Conservation (phyloP, 1,139 yeast genomes). For the Hyphopichia wangnamkhiaoensis region DNA sequence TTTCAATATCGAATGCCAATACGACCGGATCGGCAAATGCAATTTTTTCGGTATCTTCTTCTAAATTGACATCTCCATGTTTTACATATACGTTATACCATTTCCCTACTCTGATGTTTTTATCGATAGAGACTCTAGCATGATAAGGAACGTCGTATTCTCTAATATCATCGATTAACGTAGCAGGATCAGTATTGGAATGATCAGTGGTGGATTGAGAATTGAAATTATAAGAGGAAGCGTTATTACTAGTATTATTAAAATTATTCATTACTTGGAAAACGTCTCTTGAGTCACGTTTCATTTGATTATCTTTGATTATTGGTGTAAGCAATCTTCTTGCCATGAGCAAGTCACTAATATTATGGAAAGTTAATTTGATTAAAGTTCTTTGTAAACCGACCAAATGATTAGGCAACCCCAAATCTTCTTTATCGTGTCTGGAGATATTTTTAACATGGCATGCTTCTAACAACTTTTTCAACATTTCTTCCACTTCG, state of each 20-base stretch:
- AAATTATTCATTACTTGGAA: constrained; percentile 55
- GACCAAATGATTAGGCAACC: constrained; percentile 79
- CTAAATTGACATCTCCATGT: constrained; percentile 55
- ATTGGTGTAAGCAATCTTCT: constrained; percentile 70
- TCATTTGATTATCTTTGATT: constrained; percentile 64
- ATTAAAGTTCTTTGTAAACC: constrained; percentile 71
- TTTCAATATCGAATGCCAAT: constrained; percentile 95
- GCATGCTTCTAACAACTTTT: constrained; percentile 63
- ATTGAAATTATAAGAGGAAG: constrained; percentile 8
- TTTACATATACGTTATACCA: constrained; percentile 85
- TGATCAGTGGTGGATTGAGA: constrained; percentile 15
- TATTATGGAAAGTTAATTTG: constrained; percentile 72
- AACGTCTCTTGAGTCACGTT: constrained; percentile 67
- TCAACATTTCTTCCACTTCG: constrained; percentile 84
- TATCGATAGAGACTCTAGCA: constrained; percentile 91
- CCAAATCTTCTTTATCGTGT: constrained; percentile 73
- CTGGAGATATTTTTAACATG: constrained; percentile 56
- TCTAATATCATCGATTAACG: constrained; percentile 72
- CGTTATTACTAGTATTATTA: constrained; percentile 24
- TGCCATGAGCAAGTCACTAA: constrained; percentile 72
- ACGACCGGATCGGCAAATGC: constrained; percentile 98
- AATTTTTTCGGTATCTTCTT: constrained; percentile 70
- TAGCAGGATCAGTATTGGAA: constrained; percentile 54
- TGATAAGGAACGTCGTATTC: constrained; percentile 98
- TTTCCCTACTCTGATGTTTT: constrained; percentile 84